phyloP scores from a whole-genome alignment of 306 rosid genomes.

The peach (Prunus persica) region Prunus_persica_NCBIv2 NC_034009.1:10905501-10906000 shows the following conservation, averaged over 20 bases:
- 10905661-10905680: conserved; percentile 50
- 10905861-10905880: neutral
- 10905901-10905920: neutral
- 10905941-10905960: neutral
- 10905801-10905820: neutral
- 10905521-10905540: conserved; percentile 59
- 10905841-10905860: neutral
- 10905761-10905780: neutral
- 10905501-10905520: conserved; percentile 46
- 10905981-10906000: neutral
- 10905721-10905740: conserved; percentile 18
- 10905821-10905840: neutral
- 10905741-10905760: neutral
- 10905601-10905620: conserved; percentile 40
- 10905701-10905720: conserved; percentile 17
- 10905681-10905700: conserved; percentile 53
- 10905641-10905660: conserved; percentile 33
- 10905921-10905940: neutral
- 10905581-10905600: conserved; percentile 31
- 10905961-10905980: neutral
- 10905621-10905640: conserved; percentile 47
- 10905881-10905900: neutral
- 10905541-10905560: conserved; percentile 35
- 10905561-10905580: conserved; percentile 43
- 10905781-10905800: neutral